Percentiles rank a stretch among this genome's conserved stretches.
Conservation (phyloP, 805 yeast species). For the Yarrowia yakushimensis region DNA sequence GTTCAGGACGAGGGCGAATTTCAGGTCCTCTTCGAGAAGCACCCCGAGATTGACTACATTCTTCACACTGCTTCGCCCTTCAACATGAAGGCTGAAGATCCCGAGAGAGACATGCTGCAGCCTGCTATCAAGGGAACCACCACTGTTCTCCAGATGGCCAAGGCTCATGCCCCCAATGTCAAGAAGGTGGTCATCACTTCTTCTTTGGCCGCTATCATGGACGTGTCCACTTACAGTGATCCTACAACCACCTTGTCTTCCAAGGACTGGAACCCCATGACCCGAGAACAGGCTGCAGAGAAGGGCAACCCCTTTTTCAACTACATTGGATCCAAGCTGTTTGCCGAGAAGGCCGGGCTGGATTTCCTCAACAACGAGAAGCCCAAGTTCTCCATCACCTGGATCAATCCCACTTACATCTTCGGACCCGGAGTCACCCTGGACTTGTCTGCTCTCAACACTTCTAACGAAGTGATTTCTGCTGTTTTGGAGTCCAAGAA, state of each 20-base stretch:
- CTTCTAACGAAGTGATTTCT: conserved; percentile 34
- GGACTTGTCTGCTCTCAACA: conserved; percentile 35
- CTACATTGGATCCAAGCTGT: conserved; percentile 46
- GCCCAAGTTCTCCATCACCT: conserved; percentile 32
- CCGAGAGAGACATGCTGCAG: conserved; percentile 42
- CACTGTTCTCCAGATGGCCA: conserved; percentile 43
- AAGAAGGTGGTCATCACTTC: conserved; percentile 49
- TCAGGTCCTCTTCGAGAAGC: conserved; percentile 47
- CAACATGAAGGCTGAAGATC: conserved; percentile 36
- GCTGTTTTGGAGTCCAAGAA: not conserved
- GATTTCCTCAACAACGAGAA: conserved; percentile 41
- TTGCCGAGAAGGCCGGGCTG: conserved; percentile 59
- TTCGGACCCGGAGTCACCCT: conserved; percentile 38
- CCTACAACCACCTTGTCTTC: conserved; percentile 35
- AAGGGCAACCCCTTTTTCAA: conserved; percentile 11
- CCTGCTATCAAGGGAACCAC: conserved; percentile 51
- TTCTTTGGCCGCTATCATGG: conserved; percentile 48
- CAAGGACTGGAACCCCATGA: conserved; percentile 40
- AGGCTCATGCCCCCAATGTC: conserved; percentile 36
- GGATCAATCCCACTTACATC: conserved; percentile 37
- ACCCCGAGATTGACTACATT: conserved; percentile 39
- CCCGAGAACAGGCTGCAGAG: conserved; percentile 33
- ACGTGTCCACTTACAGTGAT: conserved; percentile 22
- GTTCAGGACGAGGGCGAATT: conserved; percentile 40
- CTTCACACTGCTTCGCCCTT: conserved; percentile 45